phyloP scores from a whole-genome alignment of 2,329 filamentous ascomycete genomes.

The Clarireedia homoeocarpa region DNA sequence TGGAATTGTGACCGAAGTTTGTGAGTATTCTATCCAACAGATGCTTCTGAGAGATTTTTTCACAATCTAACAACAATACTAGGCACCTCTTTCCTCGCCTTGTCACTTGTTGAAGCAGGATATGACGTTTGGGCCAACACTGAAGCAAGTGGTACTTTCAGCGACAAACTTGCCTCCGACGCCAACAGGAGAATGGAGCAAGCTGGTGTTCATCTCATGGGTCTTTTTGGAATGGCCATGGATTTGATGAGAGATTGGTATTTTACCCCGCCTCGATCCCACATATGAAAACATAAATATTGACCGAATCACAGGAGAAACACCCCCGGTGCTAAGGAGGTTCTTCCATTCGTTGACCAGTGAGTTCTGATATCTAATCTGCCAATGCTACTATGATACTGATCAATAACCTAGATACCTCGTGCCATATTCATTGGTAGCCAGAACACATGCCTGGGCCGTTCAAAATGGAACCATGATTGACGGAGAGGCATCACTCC shows the following conservation, averaged over 20 bases:
- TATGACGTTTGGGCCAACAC: slow-evolving; percentile 69
- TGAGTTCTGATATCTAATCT: slow-evolving; percentile 17
- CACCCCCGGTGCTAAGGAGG: slow-evolving; percentile 42
- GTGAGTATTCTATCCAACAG: slow-evolving; percentile 30
- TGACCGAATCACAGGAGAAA: slow-evolving; percentile 10
- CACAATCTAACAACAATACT: slow-evolving; percentile 1
- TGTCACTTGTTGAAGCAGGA: slow-evolving; percentile 62
- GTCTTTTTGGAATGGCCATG: slow-evolving; percentile 26
- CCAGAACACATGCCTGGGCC: slow-evolving; percentile 52
- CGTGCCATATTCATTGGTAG: slow-evolving; percentile 57
- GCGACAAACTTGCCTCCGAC: slow-evolving; percentile 50
- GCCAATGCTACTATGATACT: background rate
- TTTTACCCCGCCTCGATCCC: background rate
- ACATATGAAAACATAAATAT: background rate
- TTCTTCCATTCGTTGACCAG: slow-evolving; percentile 57
- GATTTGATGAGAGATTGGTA: slow-evolving; percentile 27
- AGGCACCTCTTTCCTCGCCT: slow-evolving; percentile 62
- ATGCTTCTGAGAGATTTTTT: background rate
- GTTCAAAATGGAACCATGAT: slow-evolving; percentile 51
- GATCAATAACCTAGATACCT: slow-evolving; percentile 36
- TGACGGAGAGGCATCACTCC: slow-evolving; percentile 40
- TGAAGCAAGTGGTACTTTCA: slow-evolving; percentile 62
- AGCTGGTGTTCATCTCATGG: slow-evolving; percentile 51
- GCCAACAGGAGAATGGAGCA: slow-evolving; percentile 59
- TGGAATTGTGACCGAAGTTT: slow-evolving; percentile 69